phyloP scores from a whole-genome alignment of 345 rosid species.

The Melaleuca quinquenervia region DNA sequence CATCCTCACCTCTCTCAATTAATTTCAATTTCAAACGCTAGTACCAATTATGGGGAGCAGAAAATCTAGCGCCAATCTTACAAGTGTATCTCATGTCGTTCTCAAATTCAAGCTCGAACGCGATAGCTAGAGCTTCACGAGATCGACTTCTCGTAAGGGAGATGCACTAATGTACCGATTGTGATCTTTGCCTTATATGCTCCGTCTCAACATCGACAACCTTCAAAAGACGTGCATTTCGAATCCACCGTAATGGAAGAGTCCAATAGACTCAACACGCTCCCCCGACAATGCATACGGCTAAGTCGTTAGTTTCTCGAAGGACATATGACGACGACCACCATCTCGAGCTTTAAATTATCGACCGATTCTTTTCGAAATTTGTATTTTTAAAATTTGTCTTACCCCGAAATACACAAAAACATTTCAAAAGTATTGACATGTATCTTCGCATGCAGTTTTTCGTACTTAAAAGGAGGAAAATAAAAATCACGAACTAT shows the following conservation, averaged over 20 bases:
- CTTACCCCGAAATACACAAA: not conserved
- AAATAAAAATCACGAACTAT: not conserved
- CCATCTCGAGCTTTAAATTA: no score
- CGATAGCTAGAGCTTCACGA: not conserved
- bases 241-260: not conserved
- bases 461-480: not conserved
- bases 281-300: fast-evolving
- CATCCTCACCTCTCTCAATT: not conserved
- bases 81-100: not conserved
- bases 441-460: not conserved
- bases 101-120: not conserved
- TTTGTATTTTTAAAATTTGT: no score
- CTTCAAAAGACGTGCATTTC: not conserved
- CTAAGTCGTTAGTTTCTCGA: not conserved
- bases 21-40: not conserved
- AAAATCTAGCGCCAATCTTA: not conserved
- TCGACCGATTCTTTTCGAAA: not conserved
- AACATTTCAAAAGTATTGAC: not conserved
- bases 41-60: not conserved
- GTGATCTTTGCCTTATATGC: no score
- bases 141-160: not conserved
- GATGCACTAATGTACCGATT: not conserved
- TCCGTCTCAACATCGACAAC: no score
- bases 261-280: not conserved
- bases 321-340: no score